Evolutionary conservation across 495 filamentous ascomycete genomes (phyloP).

Genomic region (Neurospora intermedia): DNA sequence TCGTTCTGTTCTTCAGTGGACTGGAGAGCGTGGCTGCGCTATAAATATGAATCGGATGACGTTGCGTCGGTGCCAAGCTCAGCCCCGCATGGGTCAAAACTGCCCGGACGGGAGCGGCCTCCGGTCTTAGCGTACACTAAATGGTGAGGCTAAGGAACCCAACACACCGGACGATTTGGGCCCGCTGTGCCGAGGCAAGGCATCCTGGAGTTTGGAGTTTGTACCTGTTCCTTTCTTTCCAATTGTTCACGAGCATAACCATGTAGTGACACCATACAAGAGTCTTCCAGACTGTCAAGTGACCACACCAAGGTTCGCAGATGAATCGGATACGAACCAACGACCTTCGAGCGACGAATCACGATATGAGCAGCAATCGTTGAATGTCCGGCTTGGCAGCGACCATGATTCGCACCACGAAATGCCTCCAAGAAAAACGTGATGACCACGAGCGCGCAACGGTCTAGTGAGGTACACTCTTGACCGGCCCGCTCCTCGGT

Average conservation of each 20-base stretch:
- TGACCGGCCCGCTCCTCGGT: not conserved
- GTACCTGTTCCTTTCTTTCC: not conserved
- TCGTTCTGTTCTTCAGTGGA: not conserved
- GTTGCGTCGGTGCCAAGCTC: not conserved
- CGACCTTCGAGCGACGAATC: not conserved
- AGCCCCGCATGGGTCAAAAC: not conserved
- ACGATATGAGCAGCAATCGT: not conserved
- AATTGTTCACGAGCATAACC: not conserved
- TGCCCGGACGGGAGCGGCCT: not conserved
- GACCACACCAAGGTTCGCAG: not conserved
- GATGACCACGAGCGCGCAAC: not conserved
- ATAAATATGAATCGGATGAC: not conserved
- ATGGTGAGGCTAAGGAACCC: not conserved
- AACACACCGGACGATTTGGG: not conserved
- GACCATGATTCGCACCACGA: not conserved
- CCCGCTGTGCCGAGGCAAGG: not conserved
- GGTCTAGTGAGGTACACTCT: not conserved
- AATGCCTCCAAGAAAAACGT: not conserved
- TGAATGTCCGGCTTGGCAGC: not conserved
- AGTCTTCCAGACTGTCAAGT: not conserved
- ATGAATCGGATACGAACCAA: not conserved
- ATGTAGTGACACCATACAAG: not conserved
- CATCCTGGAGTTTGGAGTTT: not conserved
- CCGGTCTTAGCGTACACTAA: not conserved
- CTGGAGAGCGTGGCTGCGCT: not conserved